Evolutionary conservation across 1,139 yeast genomes (phyloP), one percentile per base, ranked within the genome.

Genomic region (Nematodospora anomalae): DNA sequence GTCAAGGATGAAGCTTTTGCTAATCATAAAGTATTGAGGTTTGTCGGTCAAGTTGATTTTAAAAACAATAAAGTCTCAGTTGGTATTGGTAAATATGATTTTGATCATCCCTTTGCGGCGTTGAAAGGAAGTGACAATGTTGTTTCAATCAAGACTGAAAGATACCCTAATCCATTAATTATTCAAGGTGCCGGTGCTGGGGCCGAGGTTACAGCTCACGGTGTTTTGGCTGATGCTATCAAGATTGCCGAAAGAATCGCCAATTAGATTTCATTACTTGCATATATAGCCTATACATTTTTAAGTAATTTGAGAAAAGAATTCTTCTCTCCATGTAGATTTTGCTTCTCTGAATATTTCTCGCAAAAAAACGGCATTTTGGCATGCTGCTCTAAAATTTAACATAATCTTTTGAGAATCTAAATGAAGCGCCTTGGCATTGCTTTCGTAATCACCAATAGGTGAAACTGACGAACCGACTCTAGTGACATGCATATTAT

Each of bases 141-240:
- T 42, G 85, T 94, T 44, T 80, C 97, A 13, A 85, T 92, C 66
- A 84, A 82, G 60, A 83, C 97, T 24, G 80, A 85, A 53, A 85
- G 98, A 68, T 92, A 92, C 64, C 78, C 85, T 32, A 88, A 87
- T 62, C 98, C 98, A 40, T 75, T 92, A 61, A 84, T 92, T 47
- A 76, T 92, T 50, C 98, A 92, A 73, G 98, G 99, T 64, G 98
- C 98, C 28, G 98, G 96, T 62, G 98, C 98, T 24, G 98, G 98
- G 64, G 96, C 96, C 42, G 97, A 83, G 28, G 97, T 92, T 37
- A 92, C 99, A 38, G 98, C 99, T 43, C 95, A 94, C 61, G 98
- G 98, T 63, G 97, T 94, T 33, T 75, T 92, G 53, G 96, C 95
- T 36, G 98, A 92, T 60, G 81, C 87, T 23, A 77, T 94, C 58